Conservation (phyloP, 345 rosid species). For the Aethionema arabicum region DNA sequence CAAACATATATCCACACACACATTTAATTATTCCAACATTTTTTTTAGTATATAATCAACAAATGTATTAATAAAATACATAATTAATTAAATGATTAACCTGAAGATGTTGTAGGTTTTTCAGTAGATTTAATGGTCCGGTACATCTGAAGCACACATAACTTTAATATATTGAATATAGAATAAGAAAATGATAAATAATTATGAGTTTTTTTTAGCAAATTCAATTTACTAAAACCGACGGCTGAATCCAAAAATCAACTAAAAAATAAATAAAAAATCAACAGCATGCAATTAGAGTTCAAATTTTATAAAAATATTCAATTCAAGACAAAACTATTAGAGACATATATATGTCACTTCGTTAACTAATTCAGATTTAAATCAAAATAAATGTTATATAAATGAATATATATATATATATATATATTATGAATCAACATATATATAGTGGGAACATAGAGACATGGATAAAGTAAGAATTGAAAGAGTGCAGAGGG, state of each 20-base stretch:
- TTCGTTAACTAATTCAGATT: too few relatives aligned
- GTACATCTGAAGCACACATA: constrained; percentile 37
- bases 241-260: background rate
- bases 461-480: constrained; percentile 38
- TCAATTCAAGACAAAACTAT: too few relatives aligned
- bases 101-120: constrained; percentile 38
- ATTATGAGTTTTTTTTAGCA: too few relatives aligned
- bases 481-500: constrained; percentile 22
- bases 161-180: background rate
- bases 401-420: background rate
- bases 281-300: too few relatives aligned
- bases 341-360: too few relatives aligned
- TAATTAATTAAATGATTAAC: constrained; percentile 22
- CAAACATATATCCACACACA: background rate
- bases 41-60: background rate
- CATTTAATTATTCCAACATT: background rate
- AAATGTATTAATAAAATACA: background rate
- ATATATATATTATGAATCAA: background rate
- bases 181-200: too few relatives aligned
- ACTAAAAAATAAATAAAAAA: background rate
- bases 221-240: too few relatives aligned
- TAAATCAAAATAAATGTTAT: constrained; percentile 4
- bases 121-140: constrained; percentile 41
- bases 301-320: too few relatives aligned
- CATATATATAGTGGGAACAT: constrained; percentile 23